A percentile compares a stretch with the other conserved stretches of the same genome.
Conservation (phyloP, 73 alveolate genomes). For the Tetrahymena elliotti region DNA sequence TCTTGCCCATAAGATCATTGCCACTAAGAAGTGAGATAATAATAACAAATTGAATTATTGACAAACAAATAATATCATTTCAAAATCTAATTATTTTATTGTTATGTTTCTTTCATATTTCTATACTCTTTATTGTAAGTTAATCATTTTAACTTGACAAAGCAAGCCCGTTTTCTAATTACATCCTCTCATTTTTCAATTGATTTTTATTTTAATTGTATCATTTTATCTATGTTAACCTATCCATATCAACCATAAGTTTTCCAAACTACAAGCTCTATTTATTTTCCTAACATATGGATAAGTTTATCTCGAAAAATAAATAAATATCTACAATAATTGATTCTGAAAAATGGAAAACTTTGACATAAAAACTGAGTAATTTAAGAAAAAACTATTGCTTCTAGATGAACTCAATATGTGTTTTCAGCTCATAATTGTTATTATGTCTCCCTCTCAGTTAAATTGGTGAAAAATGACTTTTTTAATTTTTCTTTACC, state of each 20-base stretch:
- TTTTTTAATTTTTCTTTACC: neutral
- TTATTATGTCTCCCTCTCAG: too few relatives aligned
- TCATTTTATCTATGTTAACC: neutral
- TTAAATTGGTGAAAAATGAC: too few relatives aligned
- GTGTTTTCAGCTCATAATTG: neutral
- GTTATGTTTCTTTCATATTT: neutral
- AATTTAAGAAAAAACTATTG: neutral
- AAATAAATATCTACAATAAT: too few relatives aligned
- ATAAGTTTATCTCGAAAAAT: too few relatives aligned
- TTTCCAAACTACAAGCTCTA: neutral
- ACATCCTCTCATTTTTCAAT: neutral
- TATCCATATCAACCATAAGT: neutral
- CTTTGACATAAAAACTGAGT: too few relatives aligned
- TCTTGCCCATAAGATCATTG: slow-evolving; percentile 50
- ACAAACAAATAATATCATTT: neutral
- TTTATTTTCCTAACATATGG: too few relatives aligned
- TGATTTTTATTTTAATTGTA: too few relatives aligned
- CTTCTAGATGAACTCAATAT: neutral
- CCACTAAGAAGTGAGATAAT: slow-evolving; percentile 23
- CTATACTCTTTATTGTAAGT: neutral
- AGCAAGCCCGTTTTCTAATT: too few relatives aligned
- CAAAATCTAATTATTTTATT: neutral
- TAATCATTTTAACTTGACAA: neutral
- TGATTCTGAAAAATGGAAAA: neutral
- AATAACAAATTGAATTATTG: neutral